A percentile compares a stretch with the other conserved stretches of the same genome.
Evolutionary conservation across 176 grass and related monocot species (phyloP).

Genomic region (Phoenix roebelenii): DNA sequence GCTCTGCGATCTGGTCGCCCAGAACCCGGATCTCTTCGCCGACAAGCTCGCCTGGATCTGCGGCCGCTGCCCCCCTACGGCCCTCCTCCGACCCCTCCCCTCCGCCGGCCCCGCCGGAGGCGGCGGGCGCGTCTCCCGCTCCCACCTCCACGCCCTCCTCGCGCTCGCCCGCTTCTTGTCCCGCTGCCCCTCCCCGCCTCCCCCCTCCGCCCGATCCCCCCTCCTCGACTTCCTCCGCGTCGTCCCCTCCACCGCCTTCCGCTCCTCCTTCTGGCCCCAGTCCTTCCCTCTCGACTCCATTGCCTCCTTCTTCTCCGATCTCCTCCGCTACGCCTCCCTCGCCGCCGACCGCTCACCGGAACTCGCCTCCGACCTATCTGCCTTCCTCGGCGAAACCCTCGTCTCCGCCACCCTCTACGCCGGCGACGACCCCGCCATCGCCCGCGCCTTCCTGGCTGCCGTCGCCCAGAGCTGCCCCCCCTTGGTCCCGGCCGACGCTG

Average conservation of each 20-base stretch:
- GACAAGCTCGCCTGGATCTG: conserved; percentile 96
- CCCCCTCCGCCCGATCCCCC: conserved; percentile 25
- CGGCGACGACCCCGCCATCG: conserved; percentile 37
- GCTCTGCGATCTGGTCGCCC: conserved; percentile 85
- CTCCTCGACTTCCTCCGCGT: conserved; percentile 54
- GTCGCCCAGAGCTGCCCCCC: conserved; percentile 45
- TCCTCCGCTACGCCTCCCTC: conserved; percentile 43
- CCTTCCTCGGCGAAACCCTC: conserved; percentile 34
- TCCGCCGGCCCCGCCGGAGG: not conserved
- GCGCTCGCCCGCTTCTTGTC: conserved; percentile 69
- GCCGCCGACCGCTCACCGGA: conserved; percentile 37
- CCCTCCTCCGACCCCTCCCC: not conserved
- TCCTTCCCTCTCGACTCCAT: conserved; percentile 29
- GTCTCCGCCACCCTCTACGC: conserved; percentile 45
- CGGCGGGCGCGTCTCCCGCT: not conserved
- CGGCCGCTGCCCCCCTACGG: conserved; percentile 48
- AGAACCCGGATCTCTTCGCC: conserved; percentile 83
- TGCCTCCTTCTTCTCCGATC: conserved; percentile 42
- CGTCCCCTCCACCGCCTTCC: conserved; percentile 34
- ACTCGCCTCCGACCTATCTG: conserved; percentile 29
- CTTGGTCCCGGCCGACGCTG: conserved; percentile 39
- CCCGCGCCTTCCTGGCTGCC: conserved; percentile 61
- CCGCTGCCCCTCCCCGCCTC: not conserved
- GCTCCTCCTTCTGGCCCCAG: conserved; percentile 63
- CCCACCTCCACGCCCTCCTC: conserved; percentile 68